phyloP scores from a whole-genome alignment of 2,329 filamentous ascomycete genomes.

The Diplodia sapinea region DNA sequence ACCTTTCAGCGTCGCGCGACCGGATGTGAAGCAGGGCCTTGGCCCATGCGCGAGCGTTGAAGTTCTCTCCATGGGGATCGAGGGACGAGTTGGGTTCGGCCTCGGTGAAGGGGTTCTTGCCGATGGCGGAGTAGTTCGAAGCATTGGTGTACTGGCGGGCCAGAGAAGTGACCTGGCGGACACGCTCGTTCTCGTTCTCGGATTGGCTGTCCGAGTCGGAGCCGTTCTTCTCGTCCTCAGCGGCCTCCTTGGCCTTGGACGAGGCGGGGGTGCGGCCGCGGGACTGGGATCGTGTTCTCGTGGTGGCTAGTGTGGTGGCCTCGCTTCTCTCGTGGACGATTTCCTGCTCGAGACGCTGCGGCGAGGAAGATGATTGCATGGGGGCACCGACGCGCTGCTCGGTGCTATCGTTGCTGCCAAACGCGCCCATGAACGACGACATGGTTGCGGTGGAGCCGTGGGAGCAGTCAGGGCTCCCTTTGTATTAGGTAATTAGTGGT shows the following conservation, averaged over 20 bases:
- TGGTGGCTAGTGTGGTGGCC: slow-evolving; percentile 14
- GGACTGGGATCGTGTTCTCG: slow-evolving; percentile 35
- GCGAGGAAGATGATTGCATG: neutral
- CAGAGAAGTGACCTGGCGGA: slow-evolving; percentile 49
- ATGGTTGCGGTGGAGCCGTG: slow-evolving; percentile 18
- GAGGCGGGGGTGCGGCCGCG: slow-evolving; percentile 37
- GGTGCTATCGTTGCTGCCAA: slow-evolving; percentile 25
- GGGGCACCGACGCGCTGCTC: slow-evolving; percentile 11
- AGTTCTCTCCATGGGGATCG: slow-evolving; percentile 55
- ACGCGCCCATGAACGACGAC: slow-evolving; percentile 31
- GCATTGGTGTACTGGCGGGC: slow-evolving; percentile 51
- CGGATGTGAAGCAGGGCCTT: slow-evolving; percentile 57
- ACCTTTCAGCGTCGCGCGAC: slow-evolving; percentile 49
- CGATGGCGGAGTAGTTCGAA: slow-evolving; percentile 47
- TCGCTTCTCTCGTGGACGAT: slow-evolving; percentile 32
- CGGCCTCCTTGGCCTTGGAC: slow-evolving; percentile 33
- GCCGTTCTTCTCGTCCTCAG: slow-evolving; percentile 37
- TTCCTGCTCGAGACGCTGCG: neutral
- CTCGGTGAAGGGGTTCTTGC: slow-evolving; percentile 46
- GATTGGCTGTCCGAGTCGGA: slow-evolving; percentile 37
- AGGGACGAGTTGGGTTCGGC: slow-evolving; percentile 51
- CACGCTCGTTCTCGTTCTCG: slow-evolving; percentile 41
- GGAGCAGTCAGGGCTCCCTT: neutral
- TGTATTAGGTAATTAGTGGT: slow-evolving; percentile 17
- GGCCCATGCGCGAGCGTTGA: slow-evolving; percentile 56